Evolutionary conservation across 2,329 filamentous ascomycete species (phyloP).

Genomic region (Ascochyta lentis): DNA sequence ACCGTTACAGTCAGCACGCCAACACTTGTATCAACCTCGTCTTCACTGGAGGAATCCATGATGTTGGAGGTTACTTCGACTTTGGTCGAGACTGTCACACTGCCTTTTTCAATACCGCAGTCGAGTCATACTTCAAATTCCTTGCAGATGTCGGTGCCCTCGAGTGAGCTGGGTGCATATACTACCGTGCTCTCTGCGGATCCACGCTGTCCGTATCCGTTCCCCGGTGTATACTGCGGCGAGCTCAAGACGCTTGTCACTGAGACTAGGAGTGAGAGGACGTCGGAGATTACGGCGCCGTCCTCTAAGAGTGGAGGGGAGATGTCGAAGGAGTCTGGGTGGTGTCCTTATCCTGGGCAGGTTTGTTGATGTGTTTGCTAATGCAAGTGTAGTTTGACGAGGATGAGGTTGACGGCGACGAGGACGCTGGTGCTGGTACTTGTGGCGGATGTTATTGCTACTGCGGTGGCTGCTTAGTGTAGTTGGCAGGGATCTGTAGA

Average conservation of each 20-base stretch:
- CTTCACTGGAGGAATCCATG: neutral
- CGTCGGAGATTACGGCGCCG: neutral
- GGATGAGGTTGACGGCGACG: neutral
- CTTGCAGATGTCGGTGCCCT: neutral
- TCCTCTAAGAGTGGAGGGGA: neutral
- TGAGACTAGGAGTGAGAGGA: constrained; percentile 1
- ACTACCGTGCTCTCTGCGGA: constrained; percentile 19
- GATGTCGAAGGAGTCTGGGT: constrained; percentile 12
- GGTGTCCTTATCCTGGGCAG: constrained; percentile 27
- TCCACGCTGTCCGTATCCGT: constrained; percentile 40
- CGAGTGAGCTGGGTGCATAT: neutral
- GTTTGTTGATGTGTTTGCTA: constrained; percentile 1
- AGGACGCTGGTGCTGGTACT: constrained; percentile 9
- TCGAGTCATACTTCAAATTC: neutral
- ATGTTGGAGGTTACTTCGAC: neutral
- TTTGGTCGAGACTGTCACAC: neutral
- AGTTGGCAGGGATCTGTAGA: neutral
- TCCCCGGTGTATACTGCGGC: constrained; percentile 32
- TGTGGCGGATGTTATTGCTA: constrained; percentile 6
- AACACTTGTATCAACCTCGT: neutral
- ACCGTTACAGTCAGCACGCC: constrained; percentile 3
- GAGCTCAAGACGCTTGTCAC: constrained; percentile 20
- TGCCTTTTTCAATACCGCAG: neutral
- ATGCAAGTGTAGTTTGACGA: neutral
- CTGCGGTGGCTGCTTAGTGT: neutral